Evolutionary conservation across 225 moss, liverwort and hornwort genomes (phyloP).

Genomic region (Thuidium tamariscinum): DNA sequence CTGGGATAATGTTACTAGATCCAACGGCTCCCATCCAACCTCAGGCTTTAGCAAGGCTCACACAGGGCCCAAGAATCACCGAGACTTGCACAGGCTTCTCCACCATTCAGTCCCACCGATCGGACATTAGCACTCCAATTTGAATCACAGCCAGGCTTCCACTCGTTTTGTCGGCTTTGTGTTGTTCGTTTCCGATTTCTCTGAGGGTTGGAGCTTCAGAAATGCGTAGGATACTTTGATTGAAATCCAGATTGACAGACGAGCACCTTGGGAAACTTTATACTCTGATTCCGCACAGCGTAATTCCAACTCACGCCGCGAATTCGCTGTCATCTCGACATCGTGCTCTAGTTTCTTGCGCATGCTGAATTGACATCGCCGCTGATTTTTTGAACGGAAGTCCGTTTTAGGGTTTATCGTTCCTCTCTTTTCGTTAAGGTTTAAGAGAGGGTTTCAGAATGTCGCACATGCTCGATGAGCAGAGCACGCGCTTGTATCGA

Average conservation of each 20-base stretch:
- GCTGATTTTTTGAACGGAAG: not conserved
- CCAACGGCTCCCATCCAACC: not conserved
- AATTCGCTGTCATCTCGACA: not conserved
- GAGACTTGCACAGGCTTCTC: not conserved
- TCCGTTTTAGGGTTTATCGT: not conserved
- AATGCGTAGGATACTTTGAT: not conserved
- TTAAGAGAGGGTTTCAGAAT: conserved; percentile 12
- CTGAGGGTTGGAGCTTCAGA: not conserved
- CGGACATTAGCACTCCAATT: not conserved
- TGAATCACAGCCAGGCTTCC: not conserved
- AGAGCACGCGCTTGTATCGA: conserved; percentile 47
- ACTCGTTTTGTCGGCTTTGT: no score
- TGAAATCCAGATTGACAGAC: not conserved
- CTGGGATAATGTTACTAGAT: not conserved
- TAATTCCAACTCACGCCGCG: no score
- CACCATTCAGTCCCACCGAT: not conserved
- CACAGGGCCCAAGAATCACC: not conserved
- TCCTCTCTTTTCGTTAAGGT: not conserved
- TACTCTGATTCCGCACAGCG: not conserved
- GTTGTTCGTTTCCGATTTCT: no score
- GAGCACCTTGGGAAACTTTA: not conserved
- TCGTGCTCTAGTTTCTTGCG: not conserved
- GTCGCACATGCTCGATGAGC: conserved; percentile 42
- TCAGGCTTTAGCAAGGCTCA: not conserved
- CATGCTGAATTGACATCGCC: not conserved